Percentiles rank a stretch among this genome's conserved stretches.
Conservation (phyloP, 768 basidiomycete genomes). For the Holtermannia corniformis region DNA sequence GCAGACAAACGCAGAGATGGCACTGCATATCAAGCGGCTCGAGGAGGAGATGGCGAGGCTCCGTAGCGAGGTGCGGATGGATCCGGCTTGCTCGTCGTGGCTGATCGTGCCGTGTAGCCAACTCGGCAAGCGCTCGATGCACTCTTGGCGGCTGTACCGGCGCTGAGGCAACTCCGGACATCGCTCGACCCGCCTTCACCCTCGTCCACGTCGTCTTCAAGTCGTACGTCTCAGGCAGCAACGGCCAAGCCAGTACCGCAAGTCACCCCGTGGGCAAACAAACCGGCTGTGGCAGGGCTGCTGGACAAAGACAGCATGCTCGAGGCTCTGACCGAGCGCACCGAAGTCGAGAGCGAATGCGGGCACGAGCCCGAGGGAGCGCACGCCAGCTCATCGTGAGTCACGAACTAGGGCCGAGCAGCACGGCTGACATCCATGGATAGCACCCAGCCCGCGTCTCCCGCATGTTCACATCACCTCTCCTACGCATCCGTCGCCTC, state of each 20-base stretch:
- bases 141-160: slow-evolving; percentile 11
- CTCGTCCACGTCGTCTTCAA: neutral
- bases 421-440: no score
- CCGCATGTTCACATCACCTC: no score
- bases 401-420: no score
- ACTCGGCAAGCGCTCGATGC: slow-evolving; percentile 13
- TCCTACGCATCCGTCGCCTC: no score
- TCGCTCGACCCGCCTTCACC: neutral
- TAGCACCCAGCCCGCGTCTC: no score
- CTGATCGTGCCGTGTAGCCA: slow-evolving; percentile 1
- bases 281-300: slow-evolving; percentile 11
- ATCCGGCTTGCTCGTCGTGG: neutral
- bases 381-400: neutral
- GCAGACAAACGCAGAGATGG: slow-evolving; percentile 6
- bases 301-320: slow-evolving; percentile 3
- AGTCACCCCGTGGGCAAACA: slow-evolving; percentile 9
- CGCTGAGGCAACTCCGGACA: slow-evolving; percentile 9
- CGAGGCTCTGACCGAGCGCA: slow-evolving; percentile 10
- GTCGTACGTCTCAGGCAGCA: neutral
- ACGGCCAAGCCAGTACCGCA: no score
- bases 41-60: slow-evolving; percentile 3
- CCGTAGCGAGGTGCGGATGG: slow-evolving; percentile 1
- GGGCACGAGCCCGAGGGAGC: neutral
- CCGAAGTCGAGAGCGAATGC: slow-evolving; percentile 11
- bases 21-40: slow-evolving; percentile 8